Base-by-base conservation (phyloP, 805 yeast species). In the Wickerhamiella qilinensis region DNA sequence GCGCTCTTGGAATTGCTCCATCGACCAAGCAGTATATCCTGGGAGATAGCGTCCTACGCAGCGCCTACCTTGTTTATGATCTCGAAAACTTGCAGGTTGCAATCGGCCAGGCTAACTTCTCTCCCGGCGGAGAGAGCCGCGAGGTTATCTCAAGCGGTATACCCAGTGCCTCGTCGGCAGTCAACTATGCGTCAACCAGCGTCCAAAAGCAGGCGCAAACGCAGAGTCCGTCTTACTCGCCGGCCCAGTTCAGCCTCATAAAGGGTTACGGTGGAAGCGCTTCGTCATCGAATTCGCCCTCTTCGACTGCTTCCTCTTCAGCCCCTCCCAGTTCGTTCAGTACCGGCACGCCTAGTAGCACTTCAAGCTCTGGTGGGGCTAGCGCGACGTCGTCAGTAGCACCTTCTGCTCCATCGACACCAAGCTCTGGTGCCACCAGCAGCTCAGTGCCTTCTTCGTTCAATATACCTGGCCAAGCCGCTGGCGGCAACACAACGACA, bases 31-130 rank as follows among this genome's bases (percentile, higher is more conserved):
- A 20, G 24, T 20, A 20, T 17, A 32, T 32, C n/a, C 59, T 80
- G 25, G 88, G 88, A 11, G 84, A 77, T 52, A 64, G 68, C 35
- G 69, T 79, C 52, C 57, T 80, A 42, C 64, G 80, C 40, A 65
- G 68, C 32, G 77, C 77, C 4, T 80, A 79, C 51, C 65, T 71
- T 22, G 82, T 75, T 17, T 75, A 68, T 53, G 80, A 80, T 53
- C 58, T 76, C 36, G 81, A 75, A 25, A 67, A 66, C 46, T 53
- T 51, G 34, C 63, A 68, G 49, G 59, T 79, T 25, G 71, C 77
- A 1, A 44, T 79, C 38, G 84, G 77, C 14, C 20, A 19, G 16
- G 42, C 38, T 47, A 44, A 29, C n/a, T 32, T 20, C 20, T 6
- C 7, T 6, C 14, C 35, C 8, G 25, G 25, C 15, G 7, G 8